Evolutionary conservation across 2,329 filamentous ascomycete species (phyloP).

Genomic region (Camptophora hylomeconis): DNA sequence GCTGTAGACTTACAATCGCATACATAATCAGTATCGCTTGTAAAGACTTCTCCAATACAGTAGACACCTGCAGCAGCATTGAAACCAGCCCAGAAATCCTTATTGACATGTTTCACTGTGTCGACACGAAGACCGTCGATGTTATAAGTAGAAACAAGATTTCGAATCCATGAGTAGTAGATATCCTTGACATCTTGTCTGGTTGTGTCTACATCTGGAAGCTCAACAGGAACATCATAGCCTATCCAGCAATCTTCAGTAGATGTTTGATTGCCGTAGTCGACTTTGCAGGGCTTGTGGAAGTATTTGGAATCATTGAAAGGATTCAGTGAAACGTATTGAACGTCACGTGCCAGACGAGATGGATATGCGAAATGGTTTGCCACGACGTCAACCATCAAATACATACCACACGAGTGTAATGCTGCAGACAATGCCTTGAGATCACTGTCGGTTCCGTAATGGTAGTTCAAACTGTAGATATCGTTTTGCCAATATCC

Average conservation of each 20-base stretch:
- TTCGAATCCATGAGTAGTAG: constrained; percentile 27
- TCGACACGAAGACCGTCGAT: constrained; percentile 41
- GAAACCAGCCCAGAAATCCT: constrained; percentile 28
- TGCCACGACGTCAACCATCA: constrained; percentile 41
- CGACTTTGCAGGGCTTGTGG: constrained; percentile 2
- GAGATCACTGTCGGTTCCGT: constrained; percentile 35
- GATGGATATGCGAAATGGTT: constrained; percentile 35
- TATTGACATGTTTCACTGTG: constrained; percentile 34
- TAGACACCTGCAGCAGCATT: constrained; percentile 28
- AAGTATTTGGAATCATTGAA: constrained; percentile 1
- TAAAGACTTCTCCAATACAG: constrained; percentile 34
- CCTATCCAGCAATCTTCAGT: constrained; percentile 2
- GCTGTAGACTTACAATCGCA: too few species aligned
- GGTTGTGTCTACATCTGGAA: constrained; percentile 2
- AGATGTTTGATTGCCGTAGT: constrained; percentile 2
- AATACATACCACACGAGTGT: constrained; percentile 35
- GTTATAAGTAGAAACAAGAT: constrained; percentile 33
- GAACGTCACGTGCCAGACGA: constrained; percentile 19
- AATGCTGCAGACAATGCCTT: constrained; percentile 32
- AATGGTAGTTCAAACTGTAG: constrained; percentile 35
- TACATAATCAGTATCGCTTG: constrained; percentile 24
- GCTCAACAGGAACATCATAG: background rate
- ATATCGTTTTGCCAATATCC: constrained; percentile 39
- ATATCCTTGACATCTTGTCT: too few species aligned
- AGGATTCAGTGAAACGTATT: constrained; percentile 20